Evolutionary conservation across 495 filamentous ascomycete genomes (phyloP), one percentile per base, ranked within the genome.

Genomic region (Aspergillus taichungensis): DNA sequence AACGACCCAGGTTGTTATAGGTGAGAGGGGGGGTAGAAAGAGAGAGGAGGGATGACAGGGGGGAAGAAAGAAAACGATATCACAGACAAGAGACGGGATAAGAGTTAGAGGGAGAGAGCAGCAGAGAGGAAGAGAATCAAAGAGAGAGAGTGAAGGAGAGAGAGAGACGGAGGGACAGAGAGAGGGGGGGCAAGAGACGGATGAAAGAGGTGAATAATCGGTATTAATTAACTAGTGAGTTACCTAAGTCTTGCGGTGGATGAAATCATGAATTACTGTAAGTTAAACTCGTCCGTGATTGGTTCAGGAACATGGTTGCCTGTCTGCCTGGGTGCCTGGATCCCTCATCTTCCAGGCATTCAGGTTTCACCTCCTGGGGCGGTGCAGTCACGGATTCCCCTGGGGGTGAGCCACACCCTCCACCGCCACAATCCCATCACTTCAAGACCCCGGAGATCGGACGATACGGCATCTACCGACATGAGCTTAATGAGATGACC

Each of bases 131-230:
- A 30, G 43, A 13, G n/a, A 35, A n/a, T 36, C 40, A 13, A n/a
- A 3, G 33, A 14, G 36, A 6, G n/a, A 13, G 30, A 18, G 31
- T 8, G 30, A 12, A 30, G 11, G 28, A 42, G 44, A 50, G 29
- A 41, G 44, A 47, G 28, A 34, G 46, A 43, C 36, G 37, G 49
- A 55, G 46, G 42, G 47, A 54, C 42, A 47, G 47, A 44, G 45
- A 52, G 41, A 34, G 24, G 13, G 34, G 11, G 27, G 11, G 18
- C 14, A 13, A 41, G 40, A 41, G 34, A 42, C 39, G 45, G 48
- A 39, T 34, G 29, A 10, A 37, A 40, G n/a, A n/a, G n/a, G 18
- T 24, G 18, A 24, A 24, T 24, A 24, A 24, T 24, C 18, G 18
- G 18, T 24, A 24, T 24, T 24, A 24, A 24, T n/a, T n/a, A n/a